phyloP scores from a whole-genome alignment of 768 basidiomycete species.

The Galerina sulciceps region DNA sequence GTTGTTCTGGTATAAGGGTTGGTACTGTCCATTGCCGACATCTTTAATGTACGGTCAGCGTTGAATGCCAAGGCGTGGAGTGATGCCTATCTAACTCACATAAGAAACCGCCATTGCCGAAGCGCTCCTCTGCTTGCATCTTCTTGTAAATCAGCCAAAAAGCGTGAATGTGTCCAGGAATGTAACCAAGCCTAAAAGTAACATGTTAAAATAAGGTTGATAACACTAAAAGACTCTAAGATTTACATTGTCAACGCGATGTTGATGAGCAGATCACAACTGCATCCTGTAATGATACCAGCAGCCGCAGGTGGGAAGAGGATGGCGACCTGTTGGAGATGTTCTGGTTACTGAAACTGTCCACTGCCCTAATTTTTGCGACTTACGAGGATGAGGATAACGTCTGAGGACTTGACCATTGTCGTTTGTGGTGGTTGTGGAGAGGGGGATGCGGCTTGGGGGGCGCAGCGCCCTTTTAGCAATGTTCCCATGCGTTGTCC shows the following conservation, averaged over 20 bases:
- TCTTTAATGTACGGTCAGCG: conserved; percentile 28
- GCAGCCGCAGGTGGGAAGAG: conserved; percentile 84
- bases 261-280: conserved; percentile 87
- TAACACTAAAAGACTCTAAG: not conserved
- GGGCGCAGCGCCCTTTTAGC: not conserved
- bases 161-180: conserved; percentile 77
- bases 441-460: not conserved
- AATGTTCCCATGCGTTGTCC: not conserved
- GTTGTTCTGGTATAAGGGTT: conserved; percentile 40
- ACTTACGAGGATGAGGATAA: conserved; percentile 78
- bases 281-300: conserved; percentile 78
- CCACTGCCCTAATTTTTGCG: not conserved
- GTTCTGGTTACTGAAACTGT: not conserved
- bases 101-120: conserved; percentile 74
- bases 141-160: conserved; percentile 92
- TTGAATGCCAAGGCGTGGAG: not conserved
- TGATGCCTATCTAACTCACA: conserved; percentile 53
- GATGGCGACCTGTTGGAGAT: conserved; percentile 62
- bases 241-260: conserved; percentile 76
- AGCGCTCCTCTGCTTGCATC: conserved; percentile 85
- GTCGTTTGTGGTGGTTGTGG: conserved; percentile 20
- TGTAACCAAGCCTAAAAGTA: conserved; percentile 66
- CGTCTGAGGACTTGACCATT: conserved; percentile 71
- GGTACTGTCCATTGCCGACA: conserved; percentile 45
- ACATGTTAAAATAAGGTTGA: not conserved